phyloP scores from a whole-genome alignment of 2,329 filamentous ascomycete genomes.

The Monilinia fructigena region DNA sequence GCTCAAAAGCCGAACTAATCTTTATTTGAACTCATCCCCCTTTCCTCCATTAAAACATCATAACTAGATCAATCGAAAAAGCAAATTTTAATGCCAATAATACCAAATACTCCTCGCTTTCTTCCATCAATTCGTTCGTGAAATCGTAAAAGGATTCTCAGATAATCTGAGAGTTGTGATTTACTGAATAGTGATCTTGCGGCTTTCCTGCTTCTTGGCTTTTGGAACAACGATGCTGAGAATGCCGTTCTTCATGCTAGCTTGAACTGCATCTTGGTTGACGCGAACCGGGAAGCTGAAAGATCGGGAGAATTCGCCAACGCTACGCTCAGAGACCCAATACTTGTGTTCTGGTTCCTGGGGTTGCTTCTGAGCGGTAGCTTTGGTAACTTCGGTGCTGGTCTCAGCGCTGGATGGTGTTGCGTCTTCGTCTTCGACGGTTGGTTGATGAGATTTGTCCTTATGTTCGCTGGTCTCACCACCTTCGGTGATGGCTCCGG shows the following conservation, averaged over 20 bases:
- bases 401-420: constrained; percentile 21
- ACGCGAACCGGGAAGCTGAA: constrained; percentile 67
- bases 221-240: constrained; percentile 65
- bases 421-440: constrained; percentile 51
- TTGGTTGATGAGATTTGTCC: constrained; percentile 43
- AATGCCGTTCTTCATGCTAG: constrained; percentile 64
- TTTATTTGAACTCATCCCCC: background rate
- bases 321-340: constrained; percentile 67
- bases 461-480: constrained; percentile 42
- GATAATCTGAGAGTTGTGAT: background rate
- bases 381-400: constrained; percentile 25
- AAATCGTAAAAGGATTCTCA: background rate
- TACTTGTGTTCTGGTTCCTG: constrained; percentile 51
- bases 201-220: constrained; percentile 56
- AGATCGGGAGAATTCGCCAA: constrained; percentile 66
- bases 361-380: constrained; percentile 27
- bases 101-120: constrained; percentile 4
- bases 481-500: constrained; percentile 46
- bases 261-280: constrained; percentile 60
- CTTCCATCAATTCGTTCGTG: constrained; percentile 16
- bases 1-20: background rate
- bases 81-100: background rate
- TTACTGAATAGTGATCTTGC: constrained; percentile 52
- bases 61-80: background rate
- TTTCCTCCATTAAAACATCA: background rate